Evolutionary conservation across 805 yeast species (phyloP), one percentile per base, ranked within the genome.

Genomic region (Saccharomycopsis fermentans): DNA sequence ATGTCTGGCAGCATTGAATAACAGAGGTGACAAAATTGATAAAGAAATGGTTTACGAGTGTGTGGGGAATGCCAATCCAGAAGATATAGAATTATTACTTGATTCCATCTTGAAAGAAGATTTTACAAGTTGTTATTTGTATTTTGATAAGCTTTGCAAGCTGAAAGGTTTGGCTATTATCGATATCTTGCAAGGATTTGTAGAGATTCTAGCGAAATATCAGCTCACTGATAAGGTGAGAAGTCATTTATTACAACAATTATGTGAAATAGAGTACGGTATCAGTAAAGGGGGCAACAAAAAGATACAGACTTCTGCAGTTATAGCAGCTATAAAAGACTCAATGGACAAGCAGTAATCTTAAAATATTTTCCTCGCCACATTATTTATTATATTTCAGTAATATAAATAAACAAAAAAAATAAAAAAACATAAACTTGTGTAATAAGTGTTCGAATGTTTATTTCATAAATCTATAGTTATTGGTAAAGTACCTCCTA

Each of bases 41-140:
- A 80, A 79, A 34, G 83, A 82, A 57, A 84, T 87, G 83, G 84
- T 94, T 39, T 94, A 89, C 69, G 96, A 91, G 63, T 91, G 97
- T 69, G 85, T 94, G 35, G 99, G 99, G 1, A 91, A 96, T 0
- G 98, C 99, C 2, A 87, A 87, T 63, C 98, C 98, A 1, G 79
- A 77, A 43, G 96, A 91, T 64, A 78, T 94, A 26, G 87, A 87
- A 65, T 74, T 82, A 0, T 83, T 90, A 4, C 73, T 94, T 60
- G 86, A 85, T 62, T 80, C 95, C 4, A 82, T 92, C 27, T 73
- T 94, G 68, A 83, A 82, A 64, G 96, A 90, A 62, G 96, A 90
- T 66, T 94, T 97, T 95, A 78, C 87, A 11, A 82, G 90, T 9
- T 81, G 95, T 0, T 80, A 80, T 64, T 71, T 78, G 35, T 86